A percentile compares a stretch with the other conserved stretches of the same genome.
Evolutionary conservation across 768 basidiomycete genomes (phyloP).

Genomic region (Cubamyces lactineus): DNA sequence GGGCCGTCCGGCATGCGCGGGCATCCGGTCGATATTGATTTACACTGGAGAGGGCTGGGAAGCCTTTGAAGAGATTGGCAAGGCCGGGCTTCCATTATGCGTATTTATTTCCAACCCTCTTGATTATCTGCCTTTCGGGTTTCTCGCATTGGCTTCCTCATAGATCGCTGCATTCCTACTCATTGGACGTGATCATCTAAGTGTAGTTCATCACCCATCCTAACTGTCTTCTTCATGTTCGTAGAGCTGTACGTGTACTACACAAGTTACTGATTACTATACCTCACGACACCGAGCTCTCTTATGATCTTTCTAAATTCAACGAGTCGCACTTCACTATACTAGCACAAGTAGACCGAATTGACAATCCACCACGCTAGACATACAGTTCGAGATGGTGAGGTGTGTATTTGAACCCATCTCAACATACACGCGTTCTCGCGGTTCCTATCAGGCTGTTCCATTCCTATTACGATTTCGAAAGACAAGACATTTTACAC

Average conservation of each 20-base stretch:
- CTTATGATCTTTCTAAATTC: no score
- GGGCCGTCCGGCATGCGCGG: slow-evolving; percentile 42
- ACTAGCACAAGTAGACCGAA: no score
- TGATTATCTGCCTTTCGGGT: neutral
- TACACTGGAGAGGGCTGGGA: neutral
- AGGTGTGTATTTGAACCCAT: no score
- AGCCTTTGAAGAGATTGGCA: no score
- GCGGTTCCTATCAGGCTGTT: no score
- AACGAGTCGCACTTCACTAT: no score
- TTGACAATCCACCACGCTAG: no score
- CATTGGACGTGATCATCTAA: neutral
- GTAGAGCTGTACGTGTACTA: slow-evolving; percentile 8
- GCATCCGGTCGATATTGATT: neutral
- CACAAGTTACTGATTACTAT: neutral
- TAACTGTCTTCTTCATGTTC: neutral
- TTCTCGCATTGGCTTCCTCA: neutral
- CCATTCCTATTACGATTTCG: no score
- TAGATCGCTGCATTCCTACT: neutral
- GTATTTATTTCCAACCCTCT: neutral
- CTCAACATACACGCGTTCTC: no score
- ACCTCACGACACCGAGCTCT: neutral
- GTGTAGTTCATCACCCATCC: neutral
- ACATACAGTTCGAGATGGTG: no score
- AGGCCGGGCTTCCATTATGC: no score
- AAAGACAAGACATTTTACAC: no score